Evolutionary conservation across 2,329 filamentous ascomycete genomes (phyloP), one percentile per base, ranked within the genome.

Genomic region (Drechslera avenae): DNA sequence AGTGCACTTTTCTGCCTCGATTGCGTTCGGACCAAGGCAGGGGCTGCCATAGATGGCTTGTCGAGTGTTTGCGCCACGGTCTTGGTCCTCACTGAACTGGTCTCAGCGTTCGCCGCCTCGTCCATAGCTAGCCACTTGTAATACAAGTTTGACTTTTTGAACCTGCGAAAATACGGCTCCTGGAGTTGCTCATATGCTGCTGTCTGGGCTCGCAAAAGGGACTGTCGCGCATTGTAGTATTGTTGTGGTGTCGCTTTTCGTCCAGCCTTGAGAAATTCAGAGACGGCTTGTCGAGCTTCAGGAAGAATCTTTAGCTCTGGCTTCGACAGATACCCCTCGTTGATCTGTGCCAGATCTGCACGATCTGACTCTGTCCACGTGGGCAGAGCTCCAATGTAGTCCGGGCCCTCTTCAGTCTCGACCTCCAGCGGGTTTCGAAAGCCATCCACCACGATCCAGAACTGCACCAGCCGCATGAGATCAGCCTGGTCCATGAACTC

Each of bases 361-460:
- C 92, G 84, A 70, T 97, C 93, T 1, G 91, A 87, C 21, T 92
- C 85, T 1, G 86, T 88, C 89, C 91, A 97, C 43, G 85, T 83
- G 2, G 83, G 79, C 10, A 69, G 54, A 3, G 66, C 53, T 7
- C 64, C 61, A 21, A 60, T 77, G 2, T 87, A 83, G 41, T 87
- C 78, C 28, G 84, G 80, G 36, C 84, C 80, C 21, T 85, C 76
- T 16, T 87, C 86, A 30, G 87, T 87, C 64, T 90, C 88, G 58
- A 93, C 90, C 73, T 99, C 94, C 2, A 99, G 78, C 0, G 94
- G 95, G 63, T 95, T 96, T 34, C 95, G 88, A 63, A 97, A 91
- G 0, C 94, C 93, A 75, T 99, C 94, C 5, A 97, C 94, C 3
- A 97, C 94, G 33, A 99, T 86, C 91, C 93, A 99, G 73, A 97